A percentile compares a stretch with the other conserved stretches of the same genome.
These are phyloP conservation scores for Candida dajiaensis DNA, from an alignment of 805 yeast species.

Conservation along the genomic window DNA sequence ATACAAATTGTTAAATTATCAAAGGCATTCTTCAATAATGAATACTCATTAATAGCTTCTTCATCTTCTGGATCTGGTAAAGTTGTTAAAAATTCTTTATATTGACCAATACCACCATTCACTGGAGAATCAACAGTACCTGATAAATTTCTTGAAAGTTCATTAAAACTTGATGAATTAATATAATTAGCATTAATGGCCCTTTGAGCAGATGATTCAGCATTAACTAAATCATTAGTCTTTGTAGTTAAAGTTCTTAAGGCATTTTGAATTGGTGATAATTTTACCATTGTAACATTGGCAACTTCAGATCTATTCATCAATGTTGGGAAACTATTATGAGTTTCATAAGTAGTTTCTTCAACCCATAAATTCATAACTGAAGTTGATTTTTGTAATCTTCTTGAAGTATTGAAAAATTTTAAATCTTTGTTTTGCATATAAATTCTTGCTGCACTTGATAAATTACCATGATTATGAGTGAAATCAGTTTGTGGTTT, in stretches of 20 bases:
- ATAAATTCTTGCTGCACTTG: slow-evolving; percentile 62
- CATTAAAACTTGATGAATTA: slow-evolving; percentile 45
- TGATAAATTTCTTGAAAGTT: slow-evolving; percentile 61
- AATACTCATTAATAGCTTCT: slow-evolving; percentile 24
- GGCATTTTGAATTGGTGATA: slow-evolving; percentile 86
- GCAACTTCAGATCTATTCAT: slow-evolving; percentile 79
- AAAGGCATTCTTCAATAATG: slow-evolving; percentile 39
- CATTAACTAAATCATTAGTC: slow-evolving; percentile 64
- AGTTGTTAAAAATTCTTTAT: slow-evolving; percentile 57
- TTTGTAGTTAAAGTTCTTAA: slow-evolving; percentile 58
- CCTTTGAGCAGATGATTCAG: slow-evolving; percentile 54
- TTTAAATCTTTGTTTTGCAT: slow-evolving; percentile 70
- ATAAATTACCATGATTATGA: slow-evolving; percentile 29
- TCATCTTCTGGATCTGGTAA: slow-evolving; percentile 24
- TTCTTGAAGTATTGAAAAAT: slow-evolving; percentile 61
- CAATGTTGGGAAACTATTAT: slow-evolving; percentile 76
- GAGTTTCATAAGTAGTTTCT: slow-evolving; percentile 73
- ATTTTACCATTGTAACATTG: slow-evolving; percentile 38
- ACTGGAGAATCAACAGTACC: slow-evolving; percentile 93
- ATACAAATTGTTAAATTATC: slow-evolving; percentile 63
- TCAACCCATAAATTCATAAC: slow-evolving; percentile 84
- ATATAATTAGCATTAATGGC: slow-evolving; percentile 47
- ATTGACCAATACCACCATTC: slow-evolving; percentile 87
- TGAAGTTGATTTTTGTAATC: slow-evolving; percentile 66
- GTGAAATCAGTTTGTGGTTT: slow-evolving; percentile 57